Percentiles rank a stretch among this genome's conserved stretches.
phyloP scores from a whole-genome alignment of 73 alveolate species.

The Stentor roeselii region DNA sequence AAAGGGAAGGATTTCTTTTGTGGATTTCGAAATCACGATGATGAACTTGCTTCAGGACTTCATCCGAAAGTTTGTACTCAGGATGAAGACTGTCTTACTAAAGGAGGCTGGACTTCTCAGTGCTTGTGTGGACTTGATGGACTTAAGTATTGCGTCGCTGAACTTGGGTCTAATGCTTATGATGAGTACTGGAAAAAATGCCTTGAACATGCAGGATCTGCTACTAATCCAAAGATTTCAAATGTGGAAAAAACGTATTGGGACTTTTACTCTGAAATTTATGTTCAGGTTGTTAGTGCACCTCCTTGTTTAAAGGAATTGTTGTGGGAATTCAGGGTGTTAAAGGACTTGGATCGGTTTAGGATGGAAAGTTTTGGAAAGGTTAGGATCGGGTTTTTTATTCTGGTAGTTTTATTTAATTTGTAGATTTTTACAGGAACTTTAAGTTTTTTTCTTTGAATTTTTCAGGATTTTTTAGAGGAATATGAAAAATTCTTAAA shows the following conservation, averaged over 20 bases:
- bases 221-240: not conserved
- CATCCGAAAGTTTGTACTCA: not conserved
- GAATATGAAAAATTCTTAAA: too few species aligned
- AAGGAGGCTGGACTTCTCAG: slow-evolving; percentile 14
- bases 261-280: not conserved
- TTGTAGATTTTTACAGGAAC: too few species aligned
- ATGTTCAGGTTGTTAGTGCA: slow-evolving; percentile 8
- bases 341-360: not conserved
- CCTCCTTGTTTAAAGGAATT: not conserved
- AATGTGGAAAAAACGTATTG: not conserved
- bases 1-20: not conserved
- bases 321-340: not conserved
- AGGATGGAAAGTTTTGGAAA: not conserved
- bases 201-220: not conserved
- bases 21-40: not conserved
- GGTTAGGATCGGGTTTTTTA: not conserved
- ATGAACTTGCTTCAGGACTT: not conserved
- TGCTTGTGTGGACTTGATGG: slow-evolving; percentile 25
- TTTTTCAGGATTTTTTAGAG: too few species aligned
- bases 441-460: too few species aligned
- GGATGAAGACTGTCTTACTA: not conserved
- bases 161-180: not conserved
- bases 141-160: not conserved
- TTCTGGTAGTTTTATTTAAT: too few species aligned
- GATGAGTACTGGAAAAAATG: slow-evolving; percentile 17